Base-by-base conservation (phyloP, 306 rosid genomes). In the Notholithocarpus densiflorus region DNA sequence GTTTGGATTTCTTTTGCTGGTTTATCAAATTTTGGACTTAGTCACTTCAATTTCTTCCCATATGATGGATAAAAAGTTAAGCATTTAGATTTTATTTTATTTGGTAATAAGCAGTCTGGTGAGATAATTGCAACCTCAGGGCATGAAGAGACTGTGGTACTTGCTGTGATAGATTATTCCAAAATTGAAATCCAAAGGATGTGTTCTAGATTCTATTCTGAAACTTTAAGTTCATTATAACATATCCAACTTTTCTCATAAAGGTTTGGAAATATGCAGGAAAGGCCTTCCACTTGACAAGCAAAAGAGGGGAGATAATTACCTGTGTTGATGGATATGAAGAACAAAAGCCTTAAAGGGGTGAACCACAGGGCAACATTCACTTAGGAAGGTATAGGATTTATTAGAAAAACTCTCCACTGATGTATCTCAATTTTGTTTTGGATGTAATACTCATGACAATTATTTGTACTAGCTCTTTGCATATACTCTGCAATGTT, bases 121-220 rank as follows among this genome's bases (percentile, higher is more conserved):
- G 80, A 74, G 79, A 29, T 81, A 62, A 74, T 77, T 81, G 85
- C 78, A 1, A 84, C 78, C 18, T 53, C 85, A n/a, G 88, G 79
- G 69, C 72, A 74, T 71, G 82, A 84, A n/a, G 85, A 81, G 73
- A n/a, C 73, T 3, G 59, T 74, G 9, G 57, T 81, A 12, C 43
- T 81, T 19, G 88, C 85, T 0, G 83, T 77, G 77, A 74, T 84
- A 18, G 82, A 81, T 57, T 72, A 69, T 52, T 77, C 82, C 4
- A 13, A 52, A 12, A 68, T 77, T 55, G 71, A 77, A 73, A 71
- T 77, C 34, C 79, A 70, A 55, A 81, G 88, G 85, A 81, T 20
- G 31, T 23, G 23, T 52, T 3, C 8, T 19, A 24, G 20, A 31
- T 31, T 31, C 34, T 31, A 31, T 31, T 21, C 20, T 15, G 40